These are phyloP conservation scores for Arabidopsis thaliana DNA, from an alignment of 345 rosid genomes.

Conservation along the genomic window TAIR10.1 NC_003071.7:18790501-18791000, in stretches of 20 bases:
- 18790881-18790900: not conserved
- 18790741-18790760: slow-evolving; percentile 38
- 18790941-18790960: not conserved
- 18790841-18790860: not conserved
- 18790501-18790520: slow-evolving; percentile 61
- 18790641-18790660: slow-evolving; percentile 56
- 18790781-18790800: slow-evolving; percentile 4
- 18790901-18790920: not conserved
- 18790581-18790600: slow-evolving; percentile 78
- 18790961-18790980: not conserved
- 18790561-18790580: slow-evolving; percentile 56
- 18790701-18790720: slow-evolving; percentile 49
- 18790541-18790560: slow-evolving; percentile 60
- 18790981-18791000: not conserved
- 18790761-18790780: slow-evolving; percentile 20
- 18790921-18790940: not conserved
- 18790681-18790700: slow-evolving; percentile 68
- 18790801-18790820: not conserved
- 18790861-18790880: not conserved
- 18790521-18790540: slow-evolving; percentile 39
- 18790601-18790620: slow-evolving; percentile 67
- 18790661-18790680: slow-evolving; percentile 67
- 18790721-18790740: slow-evolving; percentile 48
- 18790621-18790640: slow-evolving; percentile 59
- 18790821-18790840: slow-evolving; percentile 1